Conservation (phyloP, 1,284 basidiomycete genomes). For the Schizophyllum commune region DNA sequence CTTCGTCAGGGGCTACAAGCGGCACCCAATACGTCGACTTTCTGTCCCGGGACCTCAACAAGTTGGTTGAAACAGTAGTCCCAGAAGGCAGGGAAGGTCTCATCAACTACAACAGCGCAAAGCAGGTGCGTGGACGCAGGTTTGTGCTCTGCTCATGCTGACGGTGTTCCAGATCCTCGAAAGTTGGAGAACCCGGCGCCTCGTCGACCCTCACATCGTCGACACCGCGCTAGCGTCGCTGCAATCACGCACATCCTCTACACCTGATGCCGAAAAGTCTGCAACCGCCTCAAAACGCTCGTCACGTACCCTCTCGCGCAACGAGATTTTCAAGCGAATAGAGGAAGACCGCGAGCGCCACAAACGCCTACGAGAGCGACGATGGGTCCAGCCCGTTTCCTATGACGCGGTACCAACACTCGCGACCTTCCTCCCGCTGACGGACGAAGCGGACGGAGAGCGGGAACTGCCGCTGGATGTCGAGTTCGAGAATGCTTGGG, state of each 20-base stretch:
- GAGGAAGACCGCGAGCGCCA: slow-evolving; percentile 95
- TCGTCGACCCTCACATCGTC: slow-evolving; percentile 69
- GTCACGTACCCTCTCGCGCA: slow-evolving; percentile 46
- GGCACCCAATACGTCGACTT: slow-evolving; percentile 69
- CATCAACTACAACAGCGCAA: slow-evolving; percentile 78
- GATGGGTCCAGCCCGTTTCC: slow-evolving; percentile 82
- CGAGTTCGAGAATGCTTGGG: slow-evolving; percentile 93
- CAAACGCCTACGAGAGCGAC: slow-evolving; percentile 84
- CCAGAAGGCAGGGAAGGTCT: slow-evolving; percentile 77
- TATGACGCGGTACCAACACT: slow-evolving; percentile 36
- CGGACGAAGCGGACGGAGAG: slow-evolving; percentile 33
- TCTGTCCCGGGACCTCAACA: slow-evolving; percentile 63
- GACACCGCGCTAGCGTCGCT: slow-evolving; percentile 48
- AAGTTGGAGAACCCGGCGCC: slow-evolving; percentile 80
- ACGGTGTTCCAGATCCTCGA: slow-evolving; percentile 61
- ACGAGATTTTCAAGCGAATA: slow-evolving; percentile 81
- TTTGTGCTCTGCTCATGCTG: not conserved
- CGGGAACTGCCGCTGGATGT: slow-evolving; percentile 64
- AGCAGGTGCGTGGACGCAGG: slow-evolving; percentile 48
- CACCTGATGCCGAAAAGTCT: slow-evolving; percentile 15
- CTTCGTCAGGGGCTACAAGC: slow-evolving; percentile 3
- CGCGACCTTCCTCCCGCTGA: slow-evolving; percentile 52
- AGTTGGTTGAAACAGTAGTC: slow-evolving; percentile 77
- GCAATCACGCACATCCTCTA: slow-evolving; percentile 34
- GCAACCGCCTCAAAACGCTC: slow-evolving; percentile 18